Base-by-base conservation (phyloP, 2,329 filamentous ascomycete genomes). In the Colletotrichum phormii region DNA sequence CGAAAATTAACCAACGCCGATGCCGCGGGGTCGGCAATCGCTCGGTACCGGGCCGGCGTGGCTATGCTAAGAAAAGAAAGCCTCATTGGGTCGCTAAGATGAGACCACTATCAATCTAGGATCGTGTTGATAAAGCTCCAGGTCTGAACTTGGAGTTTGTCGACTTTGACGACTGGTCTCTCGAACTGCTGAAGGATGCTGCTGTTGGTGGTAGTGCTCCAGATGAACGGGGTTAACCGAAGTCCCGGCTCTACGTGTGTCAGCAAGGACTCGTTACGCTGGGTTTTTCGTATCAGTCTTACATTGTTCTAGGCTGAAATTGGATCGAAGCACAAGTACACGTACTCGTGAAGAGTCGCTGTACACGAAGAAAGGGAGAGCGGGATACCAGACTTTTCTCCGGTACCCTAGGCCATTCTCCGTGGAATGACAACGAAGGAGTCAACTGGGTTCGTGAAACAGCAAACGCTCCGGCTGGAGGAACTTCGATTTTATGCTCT, bases 11-110 rank as follows among this genome's bases (percentile, higher is more conserved):
- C 12, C 33, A 33, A 29, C 42, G 15, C 37, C 12, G n/a, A 15
- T 53, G 12, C 5, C n/a, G 2, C 37, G 37, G 37, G 37, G 37
- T 42, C 37, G 37, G 37, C 11, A 11, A 2, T 42, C 2, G 35
- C 68, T 51, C 64, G 64, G 68, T 62, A 5, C 64, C 68, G 64
- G 4, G 12, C 13, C 64, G 49, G 68, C 68, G 68, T 67, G 68
- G 49, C 68, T 71, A 58, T 71, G 68, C 49, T 57, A 18, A 8
- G 0, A 42, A 15, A 24, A 35, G 26, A 18, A 22, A 42, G 57
- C 33, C 26, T 37, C 33, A 18, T 33, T n/a, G 29, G 55, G 18
- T 54, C 26, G 51, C 51, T 13, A 12, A n/a, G 13, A 54, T 29
- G 26, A 26, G 42, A 6, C 42, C 18, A 9, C 8, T 8, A 49